Conservation (phyloP, 2,329 filamentous ascomycete species). For the Aspergillus proliferans region DNA sequence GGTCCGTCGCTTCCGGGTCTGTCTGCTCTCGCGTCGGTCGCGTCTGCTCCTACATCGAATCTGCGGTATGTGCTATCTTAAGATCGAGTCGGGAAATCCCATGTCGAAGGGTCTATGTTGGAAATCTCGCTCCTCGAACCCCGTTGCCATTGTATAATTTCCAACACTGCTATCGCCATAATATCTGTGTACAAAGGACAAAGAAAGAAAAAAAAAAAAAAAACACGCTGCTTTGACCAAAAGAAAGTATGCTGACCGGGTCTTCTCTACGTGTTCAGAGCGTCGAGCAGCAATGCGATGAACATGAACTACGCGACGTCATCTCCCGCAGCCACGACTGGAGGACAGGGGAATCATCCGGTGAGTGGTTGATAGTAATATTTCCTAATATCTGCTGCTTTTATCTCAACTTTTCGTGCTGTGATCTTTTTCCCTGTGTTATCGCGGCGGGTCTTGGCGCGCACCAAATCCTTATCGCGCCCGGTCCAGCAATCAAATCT, state of each 20-base stretch:
- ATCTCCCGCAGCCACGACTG: slow-evolving; percentile 59
- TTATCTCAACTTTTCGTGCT: slow-evolving; percentile 5
- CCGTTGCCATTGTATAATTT: neutral
- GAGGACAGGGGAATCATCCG: slow-evolving; percentile 51
- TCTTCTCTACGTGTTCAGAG: slow-evolving; percentile 18
- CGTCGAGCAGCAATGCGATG: slow-evolving; percentile 40
- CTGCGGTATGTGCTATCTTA: slow-evolving; percentile 41
- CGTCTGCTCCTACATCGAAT: slow-evolving; percentile 47
- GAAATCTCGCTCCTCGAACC: neutral
- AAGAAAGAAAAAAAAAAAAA: neutral
- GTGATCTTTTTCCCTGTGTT: slow-evolving; percentile 17
- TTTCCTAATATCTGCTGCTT: slow-evolving; percentile 4
- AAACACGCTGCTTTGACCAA: neutral
- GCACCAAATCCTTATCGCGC: slow-evolving; percentile 43
- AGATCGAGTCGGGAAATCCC: neutral
- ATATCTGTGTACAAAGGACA: neutral
- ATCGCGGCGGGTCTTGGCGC: slow-evolving; percentile 32
- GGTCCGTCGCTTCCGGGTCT: slow-evolving; percentile 49
- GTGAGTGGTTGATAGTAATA: slow-evolving; percentile 28
- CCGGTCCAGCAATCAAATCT: slow-evolving; percentile 30
- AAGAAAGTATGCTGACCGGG: slow-evolving; percentile 13
- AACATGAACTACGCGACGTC: slow-evolving; percentile 58
- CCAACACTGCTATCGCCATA: neutral
- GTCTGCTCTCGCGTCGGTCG: slow-evolving; percentile 55
- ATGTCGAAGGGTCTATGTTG: neutral